Conservation (phyloP, 129 eudicot species). For the Lactuca saligna region DNA sequence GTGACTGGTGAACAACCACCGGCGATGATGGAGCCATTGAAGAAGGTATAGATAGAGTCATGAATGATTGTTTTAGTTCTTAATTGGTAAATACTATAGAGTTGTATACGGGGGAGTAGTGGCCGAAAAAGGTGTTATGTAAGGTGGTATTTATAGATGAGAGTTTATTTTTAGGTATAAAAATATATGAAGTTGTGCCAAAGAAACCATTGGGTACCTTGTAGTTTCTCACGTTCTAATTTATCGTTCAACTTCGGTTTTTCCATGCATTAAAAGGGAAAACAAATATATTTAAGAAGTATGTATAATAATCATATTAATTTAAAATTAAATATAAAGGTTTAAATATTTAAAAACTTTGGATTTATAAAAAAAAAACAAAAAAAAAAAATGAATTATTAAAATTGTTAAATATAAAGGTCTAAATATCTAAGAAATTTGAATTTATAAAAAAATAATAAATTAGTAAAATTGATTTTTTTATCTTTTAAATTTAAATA, state of each 20-base stretch:
- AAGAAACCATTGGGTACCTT: slow-evolving; percentile 9
- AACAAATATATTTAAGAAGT: background rate
- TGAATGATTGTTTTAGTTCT: slow-evolving; percentile 1
- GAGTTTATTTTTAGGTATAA: background rate
- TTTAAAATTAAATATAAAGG: no score
- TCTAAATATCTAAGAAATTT: no score
- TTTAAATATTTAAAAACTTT: no score
- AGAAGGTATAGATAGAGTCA: slow-evolving; percentile 23
- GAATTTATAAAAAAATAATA: no score
- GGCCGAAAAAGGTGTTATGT: slow-evolving; percentile 18
- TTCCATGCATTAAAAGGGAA: background rate
- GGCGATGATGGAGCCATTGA: slow-evolving; percentile 25
- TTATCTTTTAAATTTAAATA: no score
- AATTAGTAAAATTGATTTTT: no score
- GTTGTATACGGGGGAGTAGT: background rate
- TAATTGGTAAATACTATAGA: background rate
- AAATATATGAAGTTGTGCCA: slow-evolving; percentile 1
- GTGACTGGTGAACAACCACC: slow-evolving; percentile 40
- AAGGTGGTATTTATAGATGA: slow-evolving; percentile 34
- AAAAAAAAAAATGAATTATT: no score
- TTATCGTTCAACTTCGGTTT: background rate
- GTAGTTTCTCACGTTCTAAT: background rate
- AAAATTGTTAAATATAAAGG: no score
- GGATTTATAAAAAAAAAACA: no score
- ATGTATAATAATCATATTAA: no score